A percentile compares a stretch with the other conserved stretches of the same genome.
These are phyloP conservation scores for Acanthamoeba healyi DNA, from an alignment of 208 protist species.

Conservation along the genomic window DNA sequence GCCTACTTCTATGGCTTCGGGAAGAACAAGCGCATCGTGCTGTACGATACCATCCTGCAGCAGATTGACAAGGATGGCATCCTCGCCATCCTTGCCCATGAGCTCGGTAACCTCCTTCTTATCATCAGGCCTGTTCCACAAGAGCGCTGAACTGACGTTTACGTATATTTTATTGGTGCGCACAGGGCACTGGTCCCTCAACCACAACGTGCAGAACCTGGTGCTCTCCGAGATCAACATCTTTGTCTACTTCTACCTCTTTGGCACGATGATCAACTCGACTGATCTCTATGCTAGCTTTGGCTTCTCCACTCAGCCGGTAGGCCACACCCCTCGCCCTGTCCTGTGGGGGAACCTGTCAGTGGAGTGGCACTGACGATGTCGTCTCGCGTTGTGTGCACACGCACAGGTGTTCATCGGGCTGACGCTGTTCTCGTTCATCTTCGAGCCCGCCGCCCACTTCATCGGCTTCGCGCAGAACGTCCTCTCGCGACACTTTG, in stretches of 20 bases:
- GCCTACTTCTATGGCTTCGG: conserved; percentile 70
- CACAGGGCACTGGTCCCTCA: neutral
- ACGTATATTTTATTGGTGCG: no score
- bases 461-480: conserved; percentile 46
- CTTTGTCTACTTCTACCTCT: conserved; percentile 35
- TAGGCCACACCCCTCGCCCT: no score
- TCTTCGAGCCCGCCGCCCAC: conserved; percentile 12
- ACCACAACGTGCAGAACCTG: conserved; percentile 32
- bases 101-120: neutral
- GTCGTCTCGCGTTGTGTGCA: no score
- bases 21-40: conserved; percentile 60
- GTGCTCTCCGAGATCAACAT: conserved; percentile 2
- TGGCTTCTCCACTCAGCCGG: conserved; percentile 25
- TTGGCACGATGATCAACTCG: conserved; percentile 14
- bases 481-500: conserved; percentile 37
- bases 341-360: no score
- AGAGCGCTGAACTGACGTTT: no score
- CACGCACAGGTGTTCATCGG: conserved; percentile 55
- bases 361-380: no score
- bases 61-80: conserved; percentile 45
- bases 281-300: conserved; percentile 48
- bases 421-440: conserved; percentile 4
- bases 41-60: conserved; percentile 51
- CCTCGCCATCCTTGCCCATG: conserved; percentile 30
- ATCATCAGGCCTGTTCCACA: no score